phyloP scores from a whole-genome alignment of 495 filamentous ascomycete species.

The Platismatia glauca region DNA sequence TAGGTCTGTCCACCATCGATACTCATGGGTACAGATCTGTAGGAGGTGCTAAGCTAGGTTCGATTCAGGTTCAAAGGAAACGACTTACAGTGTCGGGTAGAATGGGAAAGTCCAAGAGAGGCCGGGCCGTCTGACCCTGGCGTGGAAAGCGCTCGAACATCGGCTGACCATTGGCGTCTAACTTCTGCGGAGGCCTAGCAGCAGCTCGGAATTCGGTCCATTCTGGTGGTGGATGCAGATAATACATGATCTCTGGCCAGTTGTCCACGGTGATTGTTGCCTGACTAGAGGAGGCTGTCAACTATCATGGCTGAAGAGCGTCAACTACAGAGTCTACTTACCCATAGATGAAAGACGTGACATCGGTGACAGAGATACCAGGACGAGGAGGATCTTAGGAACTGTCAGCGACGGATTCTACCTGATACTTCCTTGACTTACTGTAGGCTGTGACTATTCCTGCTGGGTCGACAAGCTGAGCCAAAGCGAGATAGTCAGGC shows the following conservation, averaged over 20 bases:
- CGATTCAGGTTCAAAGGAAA: not conserved
- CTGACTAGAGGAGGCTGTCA: not conserved
- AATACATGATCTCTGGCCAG: slow-evolving; percentile 13
- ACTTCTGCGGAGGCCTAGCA: not conserved
- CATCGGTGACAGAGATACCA: slow-evolving; percentile 1
- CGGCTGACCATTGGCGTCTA: not conserved
- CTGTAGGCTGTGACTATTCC: not conserved
- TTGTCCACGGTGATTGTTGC: slow-evolving; percentile 3
- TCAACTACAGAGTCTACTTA: not conserved
- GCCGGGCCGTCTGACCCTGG: not conserved
- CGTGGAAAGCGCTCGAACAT: slow-evolving; percentile 11
- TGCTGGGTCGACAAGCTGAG: not conserved
- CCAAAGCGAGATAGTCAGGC: not conserved
- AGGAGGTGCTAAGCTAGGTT: not conserved
- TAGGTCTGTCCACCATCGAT: not conserved
- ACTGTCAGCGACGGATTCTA: not conserved
- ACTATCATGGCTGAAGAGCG: not conserved
- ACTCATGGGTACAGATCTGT: slow-evolving; percentile 10
- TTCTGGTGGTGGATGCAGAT: not conserved
- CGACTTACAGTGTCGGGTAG: slow-evolving; percentile 5
- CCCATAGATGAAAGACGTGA: slow-evolving; percentile 10
- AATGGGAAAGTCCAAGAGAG: slow-evolving; percentile 8
- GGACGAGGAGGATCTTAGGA: not conserved
- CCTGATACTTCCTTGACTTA: not conserved
- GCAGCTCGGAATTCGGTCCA: not conserved